Evolutionary conservation across 345 rosid genomes (phyloP).

Genomic region (Psidium friedrichsthalianum): DNA sequence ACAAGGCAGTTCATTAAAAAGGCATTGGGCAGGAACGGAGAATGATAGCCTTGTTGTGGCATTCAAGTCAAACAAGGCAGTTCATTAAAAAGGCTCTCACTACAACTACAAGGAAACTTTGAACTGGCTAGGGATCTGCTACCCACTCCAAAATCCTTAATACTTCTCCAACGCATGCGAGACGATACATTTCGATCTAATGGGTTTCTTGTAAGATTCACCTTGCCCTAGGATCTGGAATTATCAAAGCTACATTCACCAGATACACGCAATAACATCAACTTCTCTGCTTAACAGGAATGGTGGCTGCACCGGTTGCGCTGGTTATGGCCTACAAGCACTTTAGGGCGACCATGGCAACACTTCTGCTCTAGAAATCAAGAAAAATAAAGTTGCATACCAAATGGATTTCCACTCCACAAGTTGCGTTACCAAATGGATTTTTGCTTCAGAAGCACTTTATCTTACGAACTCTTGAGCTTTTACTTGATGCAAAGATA

Average conservation of each 20-base stretch:
- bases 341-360: neutral
- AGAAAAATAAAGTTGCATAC: no score
- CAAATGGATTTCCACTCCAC: no score
- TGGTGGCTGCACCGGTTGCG: neutral
- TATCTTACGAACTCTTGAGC: neutral
- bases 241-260: neutral
- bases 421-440: no score
- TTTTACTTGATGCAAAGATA: neutral
- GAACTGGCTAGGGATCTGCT: neutral
- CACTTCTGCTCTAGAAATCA: no score
- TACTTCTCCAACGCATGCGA: rapidly evolving
- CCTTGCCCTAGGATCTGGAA: neutral
- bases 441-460: neutral
- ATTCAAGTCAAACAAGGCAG: neutral
- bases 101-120: neutral
- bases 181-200: neutral
- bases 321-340: neutral
- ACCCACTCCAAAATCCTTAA: neutral
- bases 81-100: neutral
- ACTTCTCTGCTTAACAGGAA: neutral
- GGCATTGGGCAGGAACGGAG: no score
- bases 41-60: neutral
- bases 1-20: neutral
- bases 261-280: neutral
- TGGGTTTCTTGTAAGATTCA: neutral